Conservation (phyloP, 306 rosid species). For the Quercus engelmannii region DNA sequence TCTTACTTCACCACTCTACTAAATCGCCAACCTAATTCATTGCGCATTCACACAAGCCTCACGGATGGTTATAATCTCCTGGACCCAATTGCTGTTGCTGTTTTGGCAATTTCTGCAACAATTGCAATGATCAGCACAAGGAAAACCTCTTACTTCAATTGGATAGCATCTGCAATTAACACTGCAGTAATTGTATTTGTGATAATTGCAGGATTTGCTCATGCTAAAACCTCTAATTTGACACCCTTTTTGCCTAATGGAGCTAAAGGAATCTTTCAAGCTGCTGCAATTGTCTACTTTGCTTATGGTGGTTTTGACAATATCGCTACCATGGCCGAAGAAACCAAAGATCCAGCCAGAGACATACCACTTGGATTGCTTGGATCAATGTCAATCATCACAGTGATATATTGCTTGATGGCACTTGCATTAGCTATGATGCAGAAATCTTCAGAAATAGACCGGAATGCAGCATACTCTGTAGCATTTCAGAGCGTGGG, state of each 20-base stretch:
- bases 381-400: slow-evolving; percentile 72
- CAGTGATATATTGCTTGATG: slow-evolving; percentile 65
- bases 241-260: slow-evolving; percentile 61
- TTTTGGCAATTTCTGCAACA: slow-evolving; percentile 34
- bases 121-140: slow-evolving; percentile 63
- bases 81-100: slow-evolving; percentile 69
- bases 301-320: slow-evolving; percentile 78
- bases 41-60: slow-evolving; percentile 50
- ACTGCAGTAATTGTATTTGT: slow-evolving; percentile 44
- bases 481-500: slow-evolving; percentile 65
- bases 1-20: slow-evolving; percentile 65
- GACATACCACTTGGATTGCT: slow-evolving; percentile 69
- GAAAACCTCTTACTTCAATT: slow-evolving; percentile 59
- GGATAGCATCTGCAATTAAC: slow-evolving; percentile 69
- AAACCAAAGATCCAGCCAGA: slow-evolving; percentile 66
- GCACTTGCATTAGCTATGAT: slow-evolving; percentile 67
- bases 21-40: slow-evolving; percentile 43
- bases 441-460: slow-evolving; percentile 68
- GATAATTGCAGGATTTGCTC: slow-evolving; percentile 48
- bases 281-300: slow-evolving; percentile 66
- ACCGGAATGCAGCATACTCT: slow-evolving; percentile 58
- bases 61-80: slow-evolving; percentile 47
- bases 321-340: slow-evolving; percentile 73
- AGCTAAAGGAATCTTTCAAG: slow-evolving; percentile 55
- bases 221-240: slow-evolving; percentile 52